Evolutionary conservation across 495 filamentous ascomycete species (phyloP), one percentile per base, ranked within the genome.

Genomic region (Annulohypoxylon maeteangense): DNA sequence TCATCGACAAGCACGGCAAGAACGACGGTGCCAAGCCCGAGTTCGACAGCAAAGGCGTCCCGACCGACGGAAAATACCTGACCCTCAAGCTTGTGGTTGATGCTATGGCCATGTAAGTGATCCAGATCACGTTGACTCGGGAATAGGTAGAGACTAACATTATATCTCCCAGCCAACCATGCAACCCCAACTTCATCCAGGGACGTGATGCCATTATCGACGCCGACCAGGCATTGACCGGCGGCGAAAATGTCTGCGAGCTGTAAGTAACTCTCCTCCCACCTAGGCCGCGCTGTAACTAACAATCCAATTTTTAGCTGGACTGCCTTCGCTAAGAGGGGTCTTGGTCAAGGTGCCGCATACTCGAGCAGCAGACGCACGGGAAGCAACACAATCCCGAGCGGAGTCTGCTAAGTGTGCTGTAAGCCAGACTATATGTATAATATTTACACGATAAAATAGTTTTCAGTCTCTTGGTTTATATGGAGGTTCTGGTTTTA

Each of bases 161-260:
- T 31, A 0, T 44, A 18, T 38, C 8, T 34, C 38, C 44, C 38
- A 75, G 72, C 18, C 85, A 87, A 76, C 85, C 85, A 20, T 87
- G 85, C 72, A 81, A 76, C 64, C 85, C 85, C 22, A 84, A 79
- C 64, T 86, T 87, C 75, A 53, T 85, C 31, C 76, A 79, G 23
- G 85, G 81, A 10, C 78, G 85, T 31, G 80, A 87, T 56, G 84
- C 85, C 34, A 86, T 87, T 72, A 51, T 87, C 4, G 85, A 87
- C 67, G 85, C 85, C 0, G 85, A 87, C 68, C 57, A 67, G 25
- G 79, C 78, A 4, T 67, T 87, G n/a, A 87, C 85, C 16, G 81
- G 79, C 5, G 85, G 85, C 7, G 78, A 76, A 54, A 87, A 87
- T 65, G 57, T 62, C 48, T 87, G 85, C 57, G 82, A 81, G 73